Conservation (phyloP, 73 alveolate species). For the Paramecium sexaurelia region DNA sequence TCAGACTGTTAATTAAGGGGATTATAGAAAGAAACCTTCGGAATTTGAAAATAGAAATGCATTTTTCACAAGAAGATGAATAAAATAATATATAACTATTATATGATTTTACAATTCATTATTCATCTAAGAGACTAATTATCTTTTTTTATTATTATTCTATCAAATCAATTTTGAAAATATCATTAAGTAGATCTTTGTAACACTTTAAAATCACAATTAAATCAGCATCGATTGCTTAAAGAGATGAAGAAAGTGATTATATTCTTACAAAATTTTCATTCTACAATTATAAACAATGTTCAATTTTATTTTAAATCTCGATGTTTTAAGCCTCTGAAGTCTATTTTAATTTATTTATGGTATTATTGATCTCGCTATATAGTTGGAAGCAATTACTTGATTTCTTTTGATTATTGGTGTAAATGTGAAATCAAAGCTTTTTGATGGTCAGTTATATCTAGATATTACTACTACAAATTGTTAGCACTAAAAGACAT, state of each 20-base stretch:
- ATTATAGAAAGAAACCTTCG: slow-evolving; percentile 27
- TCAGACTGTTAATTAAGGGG: not conserved
- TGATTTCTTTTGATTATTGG: not conserved
- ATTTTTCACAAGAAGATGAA: slow-evolving; percentile 14
- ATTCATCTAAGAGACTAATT: slow-evolving; percentile 2
- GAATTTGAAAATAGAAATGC: slow-evolving; percentile 24
- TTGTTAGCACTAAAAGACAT: not conserved
- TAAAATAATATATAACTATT: not conserved
- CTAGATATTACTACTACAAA: not conserved
- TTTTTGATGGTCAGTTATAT: not conserved
- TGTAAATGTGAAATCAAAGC: slow-evolving; percentile 14
- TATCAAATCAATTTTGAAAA: not conserved
- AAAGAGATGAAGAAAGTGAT: not conserved
- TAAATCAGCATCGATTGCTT: not conserved
- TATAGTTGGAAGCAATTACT: not conserved
- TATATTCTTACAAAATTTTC: not conserved
- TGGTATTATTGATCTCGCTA: slow-evolving; percentile 22
- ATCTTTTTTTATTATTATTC: not conserved
- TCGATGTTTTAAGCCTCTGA: not conserved
- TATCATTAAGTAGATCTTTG: slow-evolving; percentile 21
- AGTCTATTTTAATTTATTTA: not conserved
- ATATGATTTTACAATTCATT: not conserved
- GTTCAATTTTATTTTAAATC: not conserved
- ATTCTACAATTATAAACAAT: not conserved
- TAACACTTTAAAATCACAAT: slow-evolving; percentile 23